Conservation (phyloP, 2,329 filamentous ascomycete species). For the Aquanectria penicillioides region DNA sequence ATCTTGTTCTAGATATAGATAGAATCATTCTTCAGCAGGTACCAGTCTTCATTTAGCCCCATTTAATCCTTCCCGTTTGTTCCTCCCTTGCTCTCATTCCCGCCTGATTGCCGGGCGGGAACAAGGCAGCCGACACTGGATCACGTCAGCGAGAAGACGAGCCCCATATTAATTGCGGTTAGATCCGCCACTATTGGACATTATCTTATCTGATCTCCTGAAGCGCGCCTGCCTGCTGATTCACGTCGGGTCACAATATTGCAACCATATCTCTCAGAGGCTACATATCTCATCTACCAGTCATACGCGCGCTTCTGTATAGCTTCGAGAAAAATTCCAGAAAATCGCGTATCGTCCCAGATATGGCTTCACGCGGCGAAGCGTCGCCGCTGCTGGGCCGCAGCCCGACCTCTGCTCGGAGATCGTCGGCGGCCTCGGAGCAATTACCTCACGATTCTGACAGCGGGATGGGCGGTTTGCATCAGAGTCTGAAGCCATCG, state of each 20-base stretch:
- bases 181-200: constrained; percentile 38
- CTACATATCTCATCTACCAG: neutral
- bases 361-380: constrained; percentile 20
- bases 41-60: no score
- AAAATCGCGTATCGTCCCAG: neutral
- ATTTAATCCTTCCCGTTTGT: neutral
- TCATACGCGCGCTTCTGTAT: neutral
- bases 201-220: constrained; percentile 40
- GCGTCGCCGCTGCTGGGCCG: constrained; percentile 26
- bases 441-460: constrained; percentile 20
- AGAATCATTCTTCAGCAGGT: no score
- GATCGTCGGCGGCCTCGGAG: neutral
- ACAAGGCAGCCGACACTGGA: constrained; percentile 4
- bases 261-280: constrained; percentile 3
- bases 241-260: constrained; percentile 2
- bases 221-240: constrained; percentile 20
- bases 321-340: neutral
- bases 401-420: constrained; percentile 1
- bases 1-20: no score
- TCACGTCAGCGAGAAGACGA: constrained; percentile 2
- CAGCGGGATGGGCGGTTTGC: neutral
- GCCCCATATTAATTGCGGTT: constrained; percentile 27
- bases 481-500: constrained; percentile 13
- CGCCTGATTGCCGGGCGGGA: neutral
- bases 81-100: neutral